Evolutionary conservation across 371 early-diverging fungal species (phyloP), one percentile per base, ranked within the genome.

Genomic region (Lichtheimia corymbifera): DNA sequence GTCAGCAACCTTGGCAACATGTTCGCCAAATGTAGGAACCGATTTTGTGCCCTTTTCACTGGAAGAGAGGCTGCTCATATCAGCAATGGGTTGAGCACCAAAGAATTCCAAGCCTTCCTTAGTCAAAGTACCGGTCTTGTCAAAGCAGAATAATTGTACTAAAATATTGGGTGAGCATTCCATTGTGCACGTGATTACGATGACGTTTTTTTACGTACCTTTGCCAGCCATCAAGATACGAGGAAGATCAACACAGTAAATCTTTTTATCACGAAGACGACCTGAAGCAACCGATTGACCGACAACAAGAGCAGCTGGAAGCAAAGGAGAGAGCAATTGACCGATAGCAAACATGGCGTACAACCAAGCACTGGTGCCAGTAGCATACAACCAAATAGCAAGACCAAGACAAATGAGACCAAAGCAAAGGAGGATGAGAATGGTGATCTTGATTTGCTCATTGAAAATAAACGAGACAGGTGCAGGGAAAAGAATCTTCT

Each of bases 131-230:
- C 84, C 83, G 12, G 94, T 92, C 80, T 96, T 95, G 76, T 96
- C 96, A 67, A 94, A 96, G 70, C 91, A 93, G 58, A 92, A 91
- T 20, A 95, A 85, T 58, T 91, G 86, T 49, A 94, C 87, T 35
- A 35, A 28, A 11, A 30, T 30, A 7, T 30, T n/a, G n/a, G 6
- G 11, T 35, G 9, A 35, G 9, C 9, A 9, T 9, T 91, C 93
- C 14, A 94, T 96, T 5, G 93, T 35, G 0, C 35, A 35, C 22
- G 9, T 35, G 35, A 11, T 9, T 1, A 1, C 5, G 7, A 4
- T 28, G 71, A 72, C 96, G 95, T 52, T 89, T 84, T 84, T 71
- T 35, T 35, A 22, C 22, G 22, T 22, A 35, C 35, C 35, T 22
- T 47, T 47, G 47, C 47, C 47, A 22, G 47, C n/a, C 47, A 47